Evolutionary conservation across 148 eudicot species (phyloP).

Genomic region (Simmondsia chinensis): DNA sequence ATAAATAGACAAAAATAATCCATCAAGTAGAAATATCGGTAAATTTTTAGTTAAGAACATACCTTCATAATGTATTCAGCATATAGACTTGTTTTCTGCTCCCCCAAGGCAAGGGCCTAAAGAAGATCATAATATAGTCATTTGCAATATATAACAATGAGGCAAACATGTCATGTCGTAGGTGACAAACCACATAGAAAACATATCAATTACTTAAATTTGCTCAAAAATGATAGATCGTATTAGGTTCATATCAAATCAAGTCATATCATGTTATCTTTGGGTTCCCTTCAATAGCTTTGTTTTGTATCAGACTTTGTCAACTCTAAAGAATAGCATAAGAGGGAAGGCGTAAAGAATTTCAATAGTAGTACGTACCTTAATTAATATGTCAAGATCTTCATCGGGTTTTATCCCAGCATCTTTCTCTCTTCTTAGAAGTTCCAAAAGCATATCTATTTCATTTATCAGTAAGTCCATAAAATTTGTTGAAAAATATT

Average conservation of each 20-base stretch:
- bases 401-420: constrained; percentile 66
- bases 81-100: constrained; percentile 54
- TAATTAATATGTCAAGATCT: constrained; percentile 79
- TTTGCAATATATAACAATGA: neutral
- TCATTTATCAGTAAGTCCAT: too few relatives aligned
- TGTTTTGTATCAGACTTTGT: too few relatives aligned
- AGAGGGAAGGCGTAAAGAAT: neutral
- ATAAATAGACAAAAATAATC: constrained; percentile 8
- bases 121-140: constrained; percentile 13
- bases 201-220: too few relatives aligned
- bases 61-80: constrained; percentile 94
- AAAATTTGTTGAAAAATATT: too few relatives aligned
- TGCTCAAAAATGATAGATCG: too few relatives aligned
- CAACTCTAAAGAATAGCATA: too few relatives aligned
- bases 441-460: constrained; percentile 83
- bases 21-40: neutral
- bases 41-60: constrained; percentile 1
- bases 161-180: too few relatives aligned
- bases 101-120: constrained; percentile 79
- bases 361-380: constrained; percentile 35
- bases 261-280: too few relatives aligned
- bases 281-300: too few relatives aligned
- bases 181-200: too few relatives aligned
- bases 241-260: too few relatives aligned
- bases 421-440: constrained; percentile 66